phyloP scores from a whole-genome alignment of 2,329 filamentous ascomycete genomes.

The Furcasterigmium sp. region DNA sequence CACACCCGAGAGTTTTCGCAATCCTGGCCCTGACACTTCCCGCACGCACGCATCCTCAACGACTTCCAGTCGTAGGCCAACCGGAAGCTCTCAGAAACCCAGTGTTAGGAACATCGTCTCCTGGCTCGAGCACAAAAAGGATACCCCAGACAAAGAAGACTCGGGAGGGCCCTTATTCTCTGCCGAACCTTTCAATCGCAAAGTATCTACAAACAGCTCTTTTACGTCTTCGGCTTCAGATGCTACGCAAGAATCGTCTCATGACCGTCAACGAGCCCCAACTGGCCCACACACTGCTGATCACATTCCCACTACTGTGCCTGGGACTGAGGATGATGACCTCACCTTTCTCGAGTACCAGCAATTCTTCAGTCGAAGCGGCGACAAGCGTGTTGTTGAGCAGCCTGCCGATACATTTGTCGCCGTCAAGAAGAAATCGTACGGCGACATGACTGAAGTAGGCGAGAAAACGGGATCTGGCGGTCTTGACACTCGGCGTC shows the following conservation, averaged over 20 bases:
- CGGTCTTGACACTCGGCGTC: not conserved
- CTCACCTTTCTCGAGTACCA: not conserved
- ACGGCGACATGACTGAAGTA: not conserved
- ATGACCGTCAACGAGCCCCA: too few species aligned
- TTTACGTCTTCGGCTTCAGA: too few species aligned
- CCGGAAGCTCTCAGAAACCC: not conserved
- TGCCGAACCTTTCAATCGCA: not conserved
- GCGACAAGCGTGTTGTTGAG: too few species aligned
- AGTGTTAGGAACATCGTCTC: conserved; percentile 1
- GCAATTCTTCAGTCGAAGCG: not conserved
- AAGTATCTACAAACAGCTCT: not conserved
- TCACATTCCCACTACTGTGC: not conserved
- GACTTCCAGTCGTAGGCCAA: not conserved
- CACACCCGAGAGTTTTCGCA: too few species aligned
- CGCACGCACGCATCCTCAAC: not conserved
- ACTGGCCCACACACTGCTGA: not conserved
- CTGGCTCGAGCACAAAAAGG: not conserved
- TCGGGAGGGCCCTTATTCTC: not conserved
- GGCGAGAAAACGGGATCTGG: not conserved
- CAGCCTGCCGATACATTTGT: too few species aligned
- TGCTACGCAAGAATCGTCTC: not conserved
- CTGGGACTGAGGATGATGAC: not conserved
- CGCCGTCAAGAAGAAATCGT: not conserved
- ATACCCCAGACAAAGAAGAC: not conserved
- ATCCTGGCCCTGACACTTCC: too few species aligned